Percentiles rank a stretch among this genome's conserved stretches.
Evolutionary conservation across 495 filamentous ascomycete species (phyloP).

Genomic region (Sabuloglossum arenarium): DNA sequence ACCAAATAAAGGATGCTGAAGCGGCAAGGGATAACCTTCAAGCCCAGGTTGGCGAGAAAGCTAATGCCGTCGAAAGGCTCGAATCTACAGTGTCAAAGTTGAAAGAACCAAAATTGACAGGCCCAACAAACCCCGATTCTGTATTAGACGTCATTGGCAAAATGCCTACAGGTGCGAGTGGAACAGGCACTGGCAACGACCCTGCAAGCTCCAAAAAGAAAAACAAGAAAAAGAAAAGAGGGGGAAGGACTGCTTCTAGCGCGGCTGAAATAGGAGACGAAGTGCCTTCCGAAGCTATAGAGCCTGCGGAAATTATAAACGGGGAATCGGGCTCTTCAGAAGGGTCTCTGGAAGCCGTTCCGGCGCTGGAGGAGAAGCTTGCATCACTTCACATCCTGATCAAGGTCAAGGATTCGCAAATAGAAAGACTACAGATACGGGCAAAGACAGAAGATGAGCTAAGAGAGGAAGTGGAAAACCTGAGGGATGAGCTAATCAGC

Average conservation of each 20-base stretch:
- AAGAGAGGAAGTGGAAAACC: slow-evolving; percentile 65
- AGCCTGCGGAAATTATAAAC: neutral
- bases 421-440: slow-evolving; percentile 42
- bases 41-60: slow-evolving; percentile 6
- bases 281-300: neutral
- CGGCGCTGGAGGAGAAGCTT: slow-evolving; percentile 29
- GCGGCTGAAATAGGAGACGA: slow-evolving; percentile 14
- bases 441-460: slow-evolving; percentile 59
- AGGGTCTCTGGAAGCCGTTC: neutral
- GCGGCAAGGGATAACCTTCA: neutral
- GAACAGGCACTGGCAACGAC: neutral
- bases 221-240: slow-evolving; percentile 84
- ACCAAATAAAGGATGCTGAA: slow-evolving; percentile 9
- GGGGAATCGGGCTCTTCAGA: neutral
- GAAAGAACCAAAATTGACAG: neutral
- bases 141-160: neutral
- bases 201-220: slow-evolving; percentile 41
- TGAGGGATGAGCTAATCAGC: slow-evolving; percentile 55
- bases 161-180: neutral
- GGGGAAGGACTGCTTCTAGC: slow-evolving; percentile 29
- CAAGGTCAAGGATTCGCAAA: slow-evolving; percentile 46
- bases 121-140: slow-evolving; percentile 1
- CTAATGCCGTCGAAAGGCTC: neutral
- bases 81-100: neutral
- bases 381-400: slow-evolving; percentile 37